phyloP scores from a whole-genome alignment of 192 early-diverging fungal species.

The Coemansia sp. region DNA sequence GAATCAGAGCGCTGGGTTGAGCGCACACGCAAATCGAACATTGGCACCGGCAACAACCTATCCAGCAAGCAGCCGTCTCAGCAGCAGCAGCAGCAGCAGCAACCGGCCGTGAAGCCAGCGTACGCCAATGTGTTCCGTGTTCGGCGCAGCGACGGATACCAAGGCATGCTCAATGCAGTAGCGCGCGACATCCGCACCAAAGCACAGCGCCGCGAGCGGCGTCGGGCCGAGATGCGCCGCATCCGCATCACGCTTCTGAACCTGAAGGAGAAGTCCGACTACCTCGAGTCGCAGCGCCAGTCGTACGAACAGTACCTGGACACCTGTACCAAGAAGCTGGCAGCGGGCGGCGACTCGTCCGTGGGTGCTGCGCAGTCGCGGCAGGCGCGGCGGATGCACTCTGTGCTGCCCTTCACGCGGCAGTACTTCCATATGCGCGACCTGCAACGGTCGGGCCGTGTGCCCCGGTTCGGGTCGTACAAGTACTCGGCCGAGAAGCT shows the following conservation, averaged over 20 bases:
- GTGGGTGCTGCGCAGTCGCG: constrained; percentile 60
- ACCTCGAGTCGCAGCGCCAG: constrained; percentile 84
- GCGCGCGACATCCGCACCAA: constrained; percentile 93
- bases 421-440: constrained; percentile 95
- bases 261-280: constrained; percentile 81
- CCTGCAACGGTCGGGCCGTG: constrained; percentile 78
- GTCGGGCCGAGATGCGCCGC: constrained; percentile 70
- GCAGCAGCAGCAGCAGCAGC: constrained; percentile 1
- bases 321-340: constrained; percentile 83
- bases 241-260: constrained; percentile 78
- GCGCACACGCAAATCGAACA: constrained; percentile 57
- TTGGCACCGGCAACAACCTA: constrained; percentile 38
- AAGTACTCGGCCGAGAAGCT: constrained; percentile 96
- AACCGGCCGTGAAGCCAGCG: constrained; percentile 33
- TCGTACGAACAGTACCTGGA: constrained; percentile 91
- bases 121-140: constrained; percentile 54
- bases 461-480: constrained; percentile 96
- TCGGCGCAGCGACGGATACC: constrained; percentile 76
- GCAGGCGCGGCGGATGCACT: constrained; percentile 46
- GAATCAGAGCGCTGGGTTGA: constrained; percentile 73
- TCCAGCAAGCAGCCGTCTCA: not conserved
- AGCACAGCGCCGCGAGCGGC: constrained; percentile 75
- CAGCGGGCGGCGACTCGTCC: constrained; percentile 55
- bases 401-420: constrained; percentile 82
- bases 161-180: constrained; percentile 90